A percentile compares a stretch with the other conserved stretches of the same genome.
phyloP scores from a whole-genome alignment of 257 asterid genomes.

The Scutellaria barbata region DNA sequence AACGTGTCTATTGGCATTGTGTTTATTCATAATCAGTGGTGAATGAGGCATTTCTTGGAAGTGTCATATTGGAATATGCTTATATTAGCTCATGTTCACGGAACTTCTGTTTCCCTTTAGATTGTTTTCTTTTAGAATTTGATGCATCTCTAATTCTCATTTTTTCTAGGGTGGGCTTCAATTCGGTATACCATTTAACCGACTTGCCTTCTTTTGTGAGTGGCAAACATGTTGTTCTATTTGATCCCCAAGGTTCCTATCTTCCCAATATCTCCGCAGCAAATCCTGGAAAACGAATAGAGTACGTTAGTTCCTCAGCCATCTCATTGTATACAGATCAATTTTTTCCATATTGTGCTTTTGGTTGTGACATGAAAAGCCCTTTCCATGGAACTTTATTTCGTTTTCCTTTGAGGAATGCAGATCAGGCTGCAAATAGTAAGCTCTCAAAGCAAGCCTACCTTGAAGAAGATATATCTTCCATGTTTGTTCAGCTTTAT shows the following conservation, averaged over 20 bases:
- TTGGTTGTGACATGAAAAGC: slow-evolving; percentile 91
- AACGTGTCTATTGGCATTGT: slow-evolving; percentile 2
- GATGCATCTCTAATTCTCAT: slow-evolving; percentile 39
- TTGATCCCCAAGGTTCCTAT: slow-evolving; percentile 95
- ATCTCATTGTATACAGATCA: slow-evolving; percentile 82
- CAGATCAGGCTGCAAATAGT: slow-evolving; percentile 84
- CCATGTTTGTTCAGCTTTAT: slow-evolving; percentile 80
- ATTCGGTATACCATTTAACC: slow-evolving; percentile 95
- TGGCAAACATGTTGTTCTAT: slow-evolving; percentile 88
- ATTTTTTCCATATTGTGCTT: slow-evolving; percentile 89
- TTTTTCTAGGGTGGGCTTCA: slow-evolving; percentile 94
- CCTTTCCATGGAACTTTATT: slow-evolving; percentile 92
- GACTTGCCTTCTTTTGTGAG: slow-evolving; percentile 97
- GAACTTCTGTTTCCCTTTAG: slow-evolving; percentile 23
- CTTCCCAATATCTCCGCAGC: slow-evolving; percentile 85
- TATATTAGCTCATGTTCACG: slow-evolving; percentile 13
- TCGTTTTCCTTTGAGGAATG: slow-evolving; percentile 96
- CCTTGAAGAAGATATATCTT: slow-evolving; percentile 77
- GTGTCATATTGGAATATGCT: slow-evolving; percentile 21
- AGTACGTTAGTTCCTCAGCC: slow-evolving; percentile 86
- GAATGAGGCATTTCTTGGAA: slow-evolving; percentile 11
- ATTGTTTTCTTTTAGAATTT: slow-evolving; percentile 34
- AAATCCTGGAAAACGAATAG: slow-evolving; percentile 96
- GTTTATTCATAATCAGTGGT: slow-evolving; percentile 21
- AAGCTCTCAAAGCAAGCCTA: slow-evolving; percentile 93